A percentile compares a stretch with the other conserved stretches of the same genome.
phyloP scores from a whole-genome alignment of 2,329 filamentous ascomycete genomes.

The Blastomyces percursus region DNA sequence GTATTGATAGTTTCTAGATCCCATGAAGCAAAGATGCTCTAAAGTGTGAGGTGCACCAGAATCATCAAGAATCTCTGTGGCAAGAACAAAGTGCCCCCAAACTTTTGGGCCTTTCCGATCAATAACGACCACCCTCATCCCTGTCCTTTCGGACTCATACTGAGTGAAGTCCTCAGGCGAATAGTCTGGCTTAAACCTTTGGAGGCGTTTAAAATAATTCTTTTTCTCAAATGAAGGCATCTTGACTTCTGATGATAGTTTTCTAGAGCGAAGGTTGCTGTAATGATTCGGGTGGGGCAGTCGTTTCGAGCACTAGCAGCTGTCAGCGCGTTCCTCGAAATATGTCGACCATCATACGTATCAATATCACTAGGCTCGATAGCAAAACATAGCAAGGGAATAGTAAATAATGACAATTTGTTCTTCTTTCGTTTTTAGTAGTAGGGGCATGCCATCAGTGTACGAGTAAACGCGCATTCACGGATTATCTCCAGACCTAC shows the following conservation, averaged over 20 bases:
- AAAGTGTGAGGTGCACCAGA: slow-evolving; percentile 82
- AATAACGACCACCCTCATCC: slow-evolving; percentile 87
- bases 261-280: not conserved
- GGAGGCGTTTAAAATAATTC: slow-evolving; percentile 65
- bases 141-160: slow-evolving; percentile 90
- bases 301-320: not conserved
- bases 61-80: slow-evolving; percentile 95
- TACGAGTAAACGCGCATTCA: too few species aligned
- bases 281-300: not conserved
- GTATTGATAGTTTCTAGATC: slow-evolving; percentile 85
- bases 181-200: slow-evolving; percentile 82
- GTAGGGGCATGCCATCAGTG: not conserved
- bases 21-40: slow-evolving; percentile 79
- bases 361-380: not conserved
- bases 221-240: slow-evolving; percentile 46
- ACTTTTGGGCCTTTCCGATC: slow-evolving; percentile 92
- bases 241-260: slow-evolving; percentile 18
- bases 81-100: slow-evolving; percentile 86
- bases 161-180: slow-evolving; percentile 79
- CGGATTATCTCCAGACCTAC: too few species aligned
- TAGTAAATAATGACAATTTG: not conserved
- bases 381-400: not conserved
- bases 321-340: not conserved
- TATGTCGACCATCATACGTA: not conserved
- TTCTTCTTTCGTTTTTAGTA: not conserved